Evolutionary conservation across 169 alveolate species (phyloP), one percentile per base, ranked within the genome.

Genomic region (Plasmodium cynomolgi): DNA sequence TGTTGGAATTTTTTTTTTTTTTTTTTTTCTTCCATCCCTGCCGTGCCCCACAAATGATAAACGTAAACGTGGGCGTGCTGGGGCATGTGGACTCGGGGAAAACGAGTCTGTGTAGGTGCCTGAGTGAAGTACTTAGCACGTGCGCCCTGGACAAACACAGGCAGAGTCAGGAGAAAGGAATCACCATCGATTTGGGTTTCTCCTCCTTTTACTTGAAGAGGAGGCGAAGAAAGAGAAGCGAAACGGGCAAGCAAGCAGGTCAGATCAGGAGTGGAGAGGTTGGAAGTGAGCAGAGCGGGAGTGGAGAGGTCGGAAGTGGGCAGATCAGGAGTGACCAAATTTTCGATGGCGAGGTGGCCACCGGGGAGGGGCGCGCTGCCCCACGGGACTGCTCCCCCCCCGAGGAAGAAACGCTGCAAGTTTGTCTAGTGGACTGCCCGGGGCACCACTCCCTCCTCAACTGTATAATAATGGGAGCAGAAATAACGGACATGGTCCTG

Each of bases 11-110:
- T 47, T 47, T 13, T 47, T 47, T 47, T 62, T 62, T 62, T 62
- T 62, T 62, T 62, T 13, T 68, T 68, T 29, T 68, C n/a, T 7
- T 1, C 15, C 15, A 2, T 68, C 15, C 75, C 0, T 0, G 37
- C 37, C 75, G n/a, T 7, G 0, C 34, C 34, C 75, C 15, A 26
- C 71, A 79, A 84, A 88, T 88, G 94, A 88, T 88, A n/a, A 96
- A 97, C 84, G 94, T 96, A 31, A 98, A 98, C 91, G 91, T 97
- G 39, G 99, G 99, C 0, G 98, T 98, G 11, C 91, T 98, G 80
- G 99, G 99, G 13, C 99, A 98, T 90, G 98, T 98, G 29, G 99
- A 98, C 93, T 93, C 98, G 81, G 99, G 99, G 0, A 98, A 98
- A 91, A 98, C 99, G 0, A 95, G 98, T 41, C 96, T 98, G 13